Evolutionary conservation across 2,329 filamentous ascomycete genomes (phyloP).

Genomic region (Didymella segeticola): DNA sequence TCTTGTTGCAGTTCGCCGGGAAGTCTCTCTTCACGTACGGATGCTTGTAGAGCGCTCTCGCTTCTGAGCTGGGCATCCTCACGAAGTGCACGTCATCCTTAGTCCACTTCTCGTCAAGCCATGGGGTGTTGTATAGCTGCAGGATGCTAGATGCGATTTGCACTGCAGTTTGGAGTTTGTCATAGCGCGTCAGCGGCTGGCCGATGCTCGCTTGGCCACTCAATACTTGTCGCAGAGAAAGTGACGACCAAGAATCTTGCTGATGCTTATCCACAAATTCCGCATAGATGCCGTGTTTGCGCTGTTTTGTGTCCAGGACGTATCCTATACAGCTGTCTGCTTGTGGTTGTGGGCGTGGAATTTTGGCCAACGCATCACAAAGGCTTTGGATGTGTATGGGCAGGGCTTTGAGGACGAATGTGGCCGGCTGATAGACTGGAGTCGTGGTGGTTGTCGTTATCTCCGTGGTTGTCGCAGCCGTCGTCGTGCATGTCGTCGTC

Average conservation of each 20-base stretch:
- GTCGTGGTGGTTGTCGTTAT: no score
- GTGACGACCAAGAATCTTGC: conserved; percentile 21
- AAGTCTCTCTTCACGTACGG: conserved; percentile 19
- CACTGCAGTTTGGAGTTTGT: conserved; percentile 27
- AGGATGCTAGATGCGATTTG: conserved; percentile 29
- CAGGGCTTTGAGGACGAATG: no score
- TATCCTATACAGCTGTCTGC: no score
- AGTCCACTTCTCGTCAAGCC: conserved; percentile 27
- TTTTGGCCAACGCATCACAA: no score
- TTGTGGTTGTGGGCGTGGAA: no score
- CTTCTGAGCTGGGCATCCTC: conserved; percentile 16
- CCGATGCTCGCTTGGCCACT: conserved; percentile 4
- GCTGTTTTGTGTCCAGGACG: conserved; percentile 13
- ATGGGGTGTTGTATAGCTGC: conserved; percentile 36
- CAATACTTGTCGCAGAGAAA: conserved; percentile 21
- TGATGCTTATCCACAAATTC: not conserved
- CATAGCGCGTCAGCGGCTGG: conserved; percentile 16
- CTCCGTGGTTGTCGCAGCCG: no score
- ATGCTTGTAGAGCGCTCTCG: conserved; percentile 21
- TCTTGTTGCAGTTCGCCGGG: not conserved
- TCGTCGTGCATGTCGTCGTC: no score
- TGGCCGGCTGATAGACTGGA: no score
- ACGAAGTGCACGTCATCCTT: conserved; percentile 31
- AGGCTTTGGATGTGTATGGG: no score
- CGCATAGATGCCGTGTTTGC: conserved; percentile 26